A percentile compares a stretch with the other conserved stretches of the same genome.
Conservation (phyloP, 176 grass and related monocot genomes). For the Eragrostis curvula region DNA sequence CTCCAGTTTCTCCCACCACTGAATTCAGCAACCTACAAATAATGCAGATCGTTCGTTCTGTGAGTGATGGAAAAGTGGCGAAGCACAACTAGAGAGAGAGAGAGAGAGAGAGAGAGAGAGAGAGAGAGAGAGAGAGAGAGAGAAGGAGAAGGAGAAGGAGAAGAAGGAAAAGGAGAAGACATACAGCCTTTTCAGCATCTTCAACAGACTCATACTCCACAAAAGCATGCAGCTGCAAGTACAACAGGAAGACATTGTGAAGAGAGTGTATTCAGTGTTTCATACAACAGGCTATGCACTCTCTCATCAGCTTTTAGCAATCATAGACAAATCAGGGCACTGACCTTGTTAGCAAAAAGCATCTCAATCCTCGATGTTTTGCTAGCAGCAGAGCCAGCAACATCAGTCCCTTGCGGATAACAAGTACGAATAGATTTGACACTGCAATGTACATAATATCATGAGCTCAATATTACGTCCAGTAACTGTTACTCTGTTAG, state of each 20-base stretch:
- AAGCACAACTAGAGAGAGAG: constrained; percentile 18
- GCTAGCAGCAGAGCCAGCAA: constrained; percentile 48
- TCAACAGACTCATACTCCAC: constrained; percentile 89
- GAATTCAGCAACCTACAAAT: constrained; percentile 75
- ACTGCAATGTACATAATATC: constrained; percentile 53
- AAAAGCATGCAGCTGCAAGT: constrained; percentile 89
- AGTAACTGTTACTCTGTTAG: background rate
- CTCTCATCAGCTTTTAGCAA: background rate
- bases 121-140: too few species aligned
- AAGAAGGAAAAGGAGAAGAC: constrained; percentile 31
- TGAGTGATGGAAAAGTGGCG: background rate
- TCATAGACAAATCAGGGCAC: constrained; percentile 8
- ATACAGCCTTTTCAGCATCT: constrained; percentile 91
- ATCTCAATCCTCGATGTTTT: constrained; percentile 84
- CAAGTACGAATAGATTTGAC: constrained; percentile 95
- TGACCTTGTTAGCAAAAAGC: constrained; percentile 93
- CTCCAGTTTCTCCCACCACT: constrained; percentile 89
- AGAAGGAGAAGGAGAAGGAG: too few species aligned
- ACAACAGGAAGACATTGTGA: constrained; percentile 17
- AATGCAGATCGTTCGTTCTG: background rate
- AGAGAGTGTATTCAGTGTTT: constrained; percentile 16
- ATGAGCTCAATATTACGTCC: constrained; percentile 20
- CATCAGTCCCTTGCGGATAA: constrained; percentile 76
- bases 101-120: too few species aligned
- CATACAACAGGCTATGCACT: background rate